These are phyloP conservation scores for Botryotinia narcissicola DNA, from an alignment of 2,329 filamentous ascomycete genomes.

Conservation along the genomic window DNA sequence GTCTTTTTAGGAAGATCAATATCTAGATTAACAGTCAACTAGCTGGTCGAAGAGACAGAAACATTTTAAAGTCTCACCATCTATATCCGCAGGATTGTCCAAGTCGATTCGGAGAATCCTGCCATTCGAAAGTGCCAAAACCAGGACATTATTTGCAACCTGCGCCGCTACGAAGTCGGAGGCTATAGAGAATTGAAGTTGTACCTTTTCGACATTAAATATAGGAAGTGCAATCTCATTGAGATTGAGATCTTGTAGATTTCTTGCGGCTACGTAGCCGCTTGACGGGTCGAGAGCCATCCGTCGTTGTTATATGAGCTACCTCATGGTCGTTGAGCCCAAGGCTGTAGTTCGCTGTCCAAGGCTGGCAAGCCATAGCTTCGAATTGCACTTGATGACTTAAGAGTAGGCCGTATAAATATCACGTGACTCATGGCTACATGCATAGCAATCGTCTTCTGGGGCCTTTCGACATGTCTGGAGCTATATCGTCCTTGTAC, in stretches of 20 bases:
- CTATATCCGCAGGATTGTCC: slow-evolving; percentile 91
- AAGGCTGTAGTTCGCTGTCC: slow-evolving; percentile 31
- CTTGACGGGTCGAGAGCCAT: slow-evolving; percentile 71
- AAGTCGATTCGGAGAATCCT: slow-evolving; percentile 92
- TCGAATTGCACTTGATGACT: not conserved
- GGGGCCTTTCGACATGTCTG: not conserved
- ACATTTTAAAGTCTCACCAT: slow-evolving; percentile 54
- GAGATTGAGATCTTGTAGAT: slow-evolving; percentile 56
- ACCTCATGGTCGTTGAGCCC: slow-evolving; percentile 35
- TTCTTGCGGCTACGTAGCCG: slow-evolving; percentile 68
- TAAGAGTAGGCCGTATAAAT: not conserved
- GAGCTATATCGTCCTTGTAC: not conserved
- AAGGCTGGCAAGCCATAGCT: slow-evolving; percentile 30
- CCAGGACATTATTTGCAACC: slow-evolving; percentile 94
- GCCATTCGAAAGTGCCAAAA: slow-evolving; percentile 87
- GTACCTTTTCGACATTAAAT: slow-evolving; percentile 89
- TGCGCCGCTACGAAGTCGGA: slow-evolving; percentile 95
- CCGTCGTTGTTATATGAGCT: slow-evolving; percentile 32
- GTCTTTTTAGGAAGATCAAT: slow-evolving; percentile 95
- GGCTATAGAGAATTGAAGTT: slow-evolving; percentile 90
- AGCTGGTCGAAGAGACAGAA: not conserved
- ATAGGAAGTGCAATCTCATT: slow-evolving; percentile 71
- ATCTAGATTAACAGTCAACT: slow-evolving; percentile 53
- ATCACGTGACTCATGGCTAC: not conserved
- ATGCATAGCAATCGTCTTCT: not conserved